Conservation (phyloP, 129 eudicot species). For the Cynara cardunculus region DNA sequence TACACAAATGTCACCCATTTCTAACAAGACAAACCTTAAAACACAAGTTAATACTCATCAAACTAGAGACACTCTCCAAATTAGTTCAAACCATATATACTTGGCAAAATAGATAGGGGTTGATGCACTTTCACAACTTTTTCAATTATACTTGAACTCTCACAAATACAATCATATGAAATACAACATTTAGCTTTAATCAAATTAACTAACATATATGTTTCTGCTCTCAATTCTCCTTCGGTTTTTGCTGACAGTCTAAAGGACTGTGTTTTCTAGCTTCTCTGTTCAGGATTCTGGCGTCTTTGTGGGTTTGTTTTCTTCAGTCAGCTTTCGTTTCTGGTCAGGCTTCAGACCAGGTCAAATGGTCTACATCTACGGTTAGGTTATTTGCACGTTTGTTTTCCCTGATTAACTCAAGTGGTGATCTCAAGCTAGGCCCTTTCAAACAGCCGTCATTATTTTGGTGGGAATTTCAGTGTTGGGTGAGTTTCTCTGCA, state of each 20-base stretch:
- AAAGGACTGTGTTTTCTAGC: background rate
- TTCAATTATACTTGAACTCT: background rate
- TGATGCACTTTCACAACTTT: background rate
- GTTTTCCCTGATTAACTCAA: no score
- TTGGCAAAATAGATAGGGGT: background rate
- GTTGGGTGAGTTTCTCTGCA: no score
- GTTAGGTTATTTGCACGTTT: no score
- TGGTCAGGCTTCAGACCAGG: no score
- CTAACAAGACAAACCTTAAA: no score
- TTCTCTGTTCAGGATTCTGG: background rate
- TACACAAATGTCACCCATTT: background rate
- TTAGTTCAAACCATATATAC: background rate
- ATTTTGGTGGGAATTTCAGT: no score
- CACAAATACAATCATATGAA: background rate
- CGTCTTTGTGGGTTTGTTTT: background rate
- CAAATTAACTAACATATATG: background rate
- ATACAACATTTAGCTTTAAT: background rate
- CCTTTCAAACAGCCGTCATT: no score
- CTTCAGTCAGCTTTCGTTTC: background rate
- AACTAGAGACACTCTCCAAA: background rate
- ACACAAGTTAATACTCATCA: background rate
- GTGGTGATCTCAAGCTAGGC: no score
- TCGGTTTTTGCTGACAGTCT: background rate
- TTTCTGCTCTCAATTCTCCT: background rate
- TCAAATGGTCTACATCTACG: no score